Conservation (phyloP, 257 asterid species). For the Solanum tarapatanum region DNA sequence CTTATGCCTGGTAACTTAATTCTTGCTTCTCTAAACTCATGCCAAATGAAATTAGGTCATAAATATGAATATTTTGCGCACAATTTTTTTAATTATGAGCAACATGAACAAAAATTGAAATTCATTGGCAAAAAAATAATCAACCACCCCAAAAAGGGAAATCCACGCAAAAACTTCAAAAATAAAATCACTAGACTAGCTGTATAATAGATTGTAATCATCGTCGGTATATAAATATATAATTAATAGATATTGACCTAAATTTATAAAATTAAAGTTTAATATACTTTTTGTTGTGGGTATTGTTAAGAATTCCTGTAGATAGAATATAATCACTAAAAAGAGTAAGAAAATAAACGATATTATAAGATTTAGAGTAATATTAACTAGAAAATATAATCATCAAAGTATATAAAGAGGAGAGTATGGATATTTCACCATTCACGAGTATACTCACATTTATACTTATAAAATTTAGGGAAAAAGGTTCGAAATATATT, state of each 20-base stretch:
- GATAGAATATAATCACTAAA: background rate
- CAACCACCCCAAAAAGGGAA: background rate
- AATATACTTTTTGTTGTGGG: background rate
- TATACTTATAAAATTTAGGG: too few species aligned
- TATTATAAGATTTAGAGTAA: background rate
- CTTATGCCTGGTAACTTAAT: background rate
- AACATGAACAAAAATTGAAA: background rate
- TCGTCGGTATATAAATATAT: too few species aligned
- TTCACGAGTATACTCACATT: too few species aligned
- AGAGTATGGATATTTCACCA: background rate
- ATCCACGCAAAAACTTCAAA: background rate
- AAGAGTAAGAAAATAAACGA: background rate
- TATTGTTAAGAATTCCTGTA: background rate
- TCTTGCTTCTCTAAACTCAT: too few species aligned
- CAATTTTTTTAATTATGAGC: background rate
- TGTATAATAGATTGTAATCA: too few species aligned
- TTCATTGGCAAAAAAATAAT: background rate
- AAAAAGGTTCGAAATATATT: too few species aligned
- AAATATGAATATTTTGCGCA: too few species aligned
- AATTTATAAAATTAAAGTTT: background rate
- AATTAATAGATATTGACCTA: background rate
- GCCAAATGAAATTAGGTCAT: background rate
- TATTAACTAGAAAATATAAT: background rate
- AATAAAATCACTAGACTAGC: background rate
- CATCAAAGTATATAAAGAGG: background rate